phyloP scores from a whole-genome alignment of 805 yeast genomes.

The Suhomyces sp. region DNA sequence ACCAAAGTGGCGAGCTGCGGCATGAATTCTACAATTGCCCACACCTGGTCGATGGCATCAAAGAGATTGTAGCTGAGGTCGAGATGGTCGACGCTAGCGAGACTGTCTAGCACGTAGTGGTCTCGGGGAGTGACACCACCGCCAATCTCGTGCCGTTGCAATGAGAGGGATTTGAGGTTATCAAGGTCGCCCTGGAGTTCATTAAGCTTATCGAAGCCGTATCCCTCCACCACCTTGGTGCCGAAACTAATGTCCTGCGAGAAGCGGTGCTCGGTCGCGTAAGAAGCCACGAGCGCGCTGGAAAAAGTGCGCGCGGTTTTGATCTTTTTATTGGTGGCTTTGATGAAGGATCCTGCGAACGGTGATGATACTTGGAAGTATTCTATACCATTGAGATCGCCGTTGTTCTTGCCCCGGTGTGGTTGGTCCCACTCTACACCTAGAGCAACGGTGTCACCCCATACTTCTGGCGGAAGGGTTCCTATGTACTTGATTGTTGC shows the following conservation, averaged over 20 bases:
- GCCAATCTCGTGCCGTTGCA: conserved; percentile 44
- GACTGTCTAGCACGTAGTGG: not conserved
- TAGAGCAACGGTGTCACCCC: conserved; percentile 54
- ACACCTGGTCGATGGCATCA: conserved; percentile 35
- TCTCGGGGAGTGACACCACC: conserved; percentile 1
- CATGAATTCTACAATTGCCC: conserved; percentile 34
- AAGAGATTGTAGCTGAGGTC: conserved; percentile 65
- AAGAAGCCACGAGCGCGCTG: conserved; percentile 50
- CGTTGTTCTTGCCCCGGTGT: conserved; percentile 69
- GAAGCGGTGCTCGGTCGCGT: conserved; percentile 29
- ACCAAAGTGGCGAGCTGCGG: conserved; percentile 41
- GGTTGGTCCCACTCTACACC: conserved; percentile 89
- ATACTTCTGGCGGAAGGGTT: conserved; percentile 20
- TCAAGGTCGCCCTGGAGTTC: conserved; percentile 46
- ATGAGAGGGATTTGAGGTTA: conserved; percentile 46
- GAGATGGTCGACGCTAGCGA: conserved; percentile 26
- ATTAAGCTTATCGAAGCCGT: conserved; percentile 62
- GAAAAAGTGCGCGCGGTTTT: conserved; percentile 29
- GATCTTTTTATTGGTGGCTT: conserved; percentile 38
- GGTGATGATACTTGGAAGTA: conserved; percentile 50
- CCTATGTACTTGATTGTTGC: conserved; percentile 59
- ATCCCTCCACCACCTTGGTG: conserved; percentile 54
- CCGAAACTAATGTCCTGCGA: conserved; percentile 46
- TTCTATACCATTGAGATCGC: conserved; percentile 48
- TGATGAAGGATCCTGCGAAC: conserved; percentile 64